Percentiles rank a stretch among this genome's conserved stretches.
Evolutionary conservation across 176 grass and related monocot genomes (phyloP).

Genomic region (Phragmites australis): DNA sequence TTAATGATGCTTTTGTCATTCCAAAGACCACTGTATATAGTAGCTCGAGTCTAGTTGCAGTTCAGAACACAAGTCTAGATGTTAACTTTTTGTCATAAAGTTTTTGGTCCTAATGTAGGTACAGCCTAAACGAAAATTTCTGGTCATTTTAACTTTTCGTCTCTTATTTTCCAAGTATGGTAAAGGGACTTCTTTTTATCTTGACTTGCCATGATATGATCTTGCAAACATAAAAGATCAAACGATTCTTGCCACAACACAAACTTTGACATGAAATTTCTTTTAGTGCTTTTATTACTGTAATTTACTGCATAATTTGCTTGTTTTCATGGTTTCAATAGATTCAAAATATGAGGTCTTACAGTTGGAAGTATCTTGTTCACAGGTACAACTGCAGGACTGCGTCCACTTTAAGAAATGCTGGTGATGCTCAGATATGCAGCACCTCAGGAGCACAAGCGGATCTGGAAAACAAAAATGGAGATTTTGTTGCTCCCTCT

Average conservation of each 20-base stretch:
- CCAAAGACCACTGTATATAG: background rate
- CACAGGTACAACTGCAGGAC: conserved; percentile 75
- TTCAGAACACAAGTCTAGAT: background rate
- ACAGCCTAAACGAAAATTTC: background rate
- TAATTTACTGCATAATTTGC: background rate
- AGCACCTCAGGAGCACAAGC: conserved; percentile 45
- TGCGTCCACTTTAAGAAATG: conserved; percentile 26
- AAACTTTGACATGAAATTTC: background rate
- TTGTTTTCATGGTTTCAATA: background rate
- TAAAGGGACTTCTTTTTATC: background rate
- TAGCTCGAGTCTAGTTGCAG: conserved; percentile 5
- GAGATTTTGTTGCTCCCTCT: conserved; percentile 24
- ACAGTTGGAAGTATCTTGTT: conserved; percentile 17
- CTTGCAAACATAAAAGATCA: background rate
- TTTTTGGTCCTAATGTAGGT: background rate
- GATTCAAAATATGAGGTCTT: conserved; percentile 25
- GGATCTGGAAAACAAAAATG: conserved; percentile 43
- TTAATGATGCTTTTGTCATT: background rate
- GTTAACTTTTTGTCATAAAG: background rate
- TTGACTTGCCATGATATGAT: background rate
- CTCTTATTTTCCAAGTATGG: conserved; percentile 1
- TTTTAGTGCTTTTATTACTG: background rate
- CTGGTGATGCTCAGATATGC: conserved; percentile 37
- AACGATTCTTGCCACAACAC: background rate
- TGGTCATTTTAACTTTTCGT: conserved; percentile 2